Base-by-base conservation (phyloP, 352 stramenopile species). In the Globisporangium orthogonon region DNA sequence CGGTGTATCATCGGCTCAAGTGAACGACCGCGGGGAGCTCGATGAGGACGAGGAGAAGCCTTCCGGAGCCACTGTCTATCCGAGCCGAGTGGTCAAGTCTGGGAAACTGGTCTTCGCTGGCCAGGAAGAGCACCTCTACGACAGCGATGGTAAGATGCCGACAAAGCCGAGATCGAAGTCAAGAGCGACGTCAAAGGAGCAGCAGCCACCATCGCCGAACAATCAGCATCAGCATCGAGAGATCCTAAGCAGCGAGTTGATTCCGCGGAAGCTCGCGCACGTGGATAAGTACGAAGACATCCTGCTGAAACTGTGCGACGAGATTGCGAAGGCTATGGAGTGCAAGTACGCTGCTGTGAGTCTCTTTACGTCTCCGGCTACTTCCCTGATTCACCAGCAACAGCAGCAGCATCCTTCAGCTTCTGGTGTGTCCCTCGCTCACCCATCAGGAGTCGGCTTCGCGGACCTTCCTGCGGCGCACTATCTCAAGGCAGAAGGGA, bases 291-390 rank as follows among this genome's bases (percentile, higher is more conserved):
- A 80, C 35, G 66, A 85, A 56, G 76, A 85, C 56, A 69, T 88
- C 7, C 63, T 90, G 14, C 57, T 77, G 7, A 73, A 76, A 37
- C 55, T 89, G 18, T 89, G 80, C 33, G 66, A 86, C 13, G 70
- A 72, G 30, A 68, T 77, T 6, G 70, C 66, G 11, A 66, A 60
- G 0, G 64, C 73, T 14, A 56, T 78, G 15, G 58, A 61, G 52
- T 76, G 71, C 23, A 76, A 75, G 44, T 91, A 83, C 54, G 79
- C 81, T 2, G 80, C 78, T 0, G 40, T 93, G 30, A 85, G 70
- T 31, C 35, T 92, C 23, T 84, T 84, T 29, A 77, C 66, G 5
- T 37, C 39, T n/a, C 17, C n/a, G 7, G 23, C n/a, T 10, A 11
- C 44, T n/a, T 6, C 44, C 5, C 11, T 49, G 23, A 45, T 18